Evolutionary conservation across 768 basidiomycete genomes (phyloP), one percentile per base, ranked within the genome.

Genomic region (Boletus reticuloceps): DNA sequence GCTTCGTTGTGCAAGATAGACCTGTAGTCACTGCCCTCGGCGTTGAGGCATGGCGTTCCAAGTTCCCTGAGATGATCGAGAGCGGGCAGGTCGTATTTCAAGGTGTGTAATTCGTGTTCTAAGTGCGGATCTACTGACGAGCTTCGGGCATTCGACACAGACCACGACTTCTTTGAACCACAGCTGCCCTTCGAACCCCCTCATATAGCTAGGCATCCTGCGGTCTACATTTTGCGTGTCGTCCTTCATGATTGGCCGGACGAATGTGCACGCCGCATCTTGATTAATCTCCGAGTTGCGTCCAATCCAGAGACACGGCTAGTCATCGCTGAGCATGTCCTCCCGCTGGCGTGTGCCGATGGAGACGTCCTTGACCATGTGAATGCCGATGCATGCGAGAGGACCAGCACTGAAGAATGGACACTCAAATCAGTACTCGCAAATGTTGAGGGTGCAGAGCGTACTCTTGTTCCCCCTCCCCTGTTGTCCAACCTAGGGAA

Each of bases 201-300:
- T 40, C 60, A 69, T 17, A 13, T 51, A 4, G 64, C 75, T 49
- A 68, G 62, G 53, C 61, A 80, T 50, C 76, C 86, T 55, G 79
- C 86, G 0, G 82, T 89, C 7, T 92, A 85, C 64, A 74, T 91
- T 34, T 73, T 90, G 31, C 82, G 89, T 22, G 83, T 85, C 19
- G 80, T 90, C 38, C 74, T 88, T 34, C 89, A 92, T 61, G 89
- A 92, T 63, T 91, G 89, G 89, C 84, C 88, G 1, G 85, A 91
- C 58, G 73, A 72, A 1, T 78, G 73, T 58, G 82, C 81, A 20
- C 58, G 56, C 22, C 73, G 73, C 37, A 80, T 83, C 41, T 65
- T 82, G 42, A 65, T 74, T 19, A 77, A 76, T 25, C 72, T 83
- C 5, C 72, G 79, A 13, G 71, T 70, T 34, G 72, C 72, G 6